Evolutionary conservation across 352 stramenopile species (phyloP).

Genomic region (Plasmopara viticola): DNA sequence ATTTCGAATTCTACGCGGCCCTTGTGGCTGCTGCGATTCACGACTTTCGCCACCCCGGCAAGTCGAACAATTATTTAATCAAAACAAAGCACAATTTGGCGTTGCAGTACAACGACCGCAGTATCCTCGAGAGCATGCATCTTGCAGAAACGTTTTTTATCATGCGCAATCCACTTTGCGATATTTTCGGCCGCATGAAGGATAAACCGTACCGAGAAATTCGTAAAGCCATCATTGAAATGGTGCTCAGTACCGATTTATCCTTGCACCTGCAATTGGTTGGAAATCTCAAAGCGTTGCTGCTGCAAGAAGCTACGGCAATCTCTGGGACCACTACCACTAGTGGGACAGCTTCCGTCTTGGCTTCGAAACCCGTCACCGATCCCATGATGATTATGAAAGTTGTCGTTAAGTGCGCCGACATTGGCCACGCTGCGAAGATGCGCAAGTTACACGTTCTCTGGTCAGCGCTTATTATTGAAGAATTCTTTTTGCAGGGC

Average conservation of each 20-base stretch:
- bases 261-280: slow-evolving; percentile 79
- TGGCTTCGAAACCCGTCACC: slow-evolving; percentile 29
- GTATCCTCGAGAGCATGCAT: slow-evolving; percentile 84
- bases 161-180: slow-evolving; percentile 56
- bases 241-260: slow-evolving; percentile 84
- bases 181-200: slow-evolving; percentile 80
- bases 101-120: slow-evolving; percentile 80
- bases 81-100: slow-evolving; percentile 72
- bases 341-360: slow-evolving; percentile 9
- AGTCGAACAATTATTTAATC: slow-evolving; percentile 84
- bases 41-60: slow-evolving; percentile 78
- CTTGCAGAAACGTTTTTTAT: slow-evolving; percentile 81
- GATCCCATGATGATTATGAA: slow-evolving; percentile 87
- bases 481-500: slow-evolving; percentile 94
- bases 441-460: slow-evolving; percentile 76
- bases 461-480: slow-evolving; percentile 90
- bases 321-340: slow-evolving; percentile 8
- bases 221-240: slow-evolving; percentile 81
- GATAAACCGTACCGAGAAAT: slow-evolving; percentile 73
- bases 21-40: slow-evolving; percentile 78
- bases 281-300: slow-evolving; percentile 65
- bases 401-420: slow-evolving; percentile 85
- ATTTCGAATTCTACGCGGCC: slow-evolving; percentile 74
- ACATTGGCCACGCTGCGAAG: slow-evolving; percentile 91
- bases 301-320: slow-evolving; percentile 54